phyloP scores from a whole-genome alignment of 345 rosid species.

The Rhizophora apiculata region DNA sequence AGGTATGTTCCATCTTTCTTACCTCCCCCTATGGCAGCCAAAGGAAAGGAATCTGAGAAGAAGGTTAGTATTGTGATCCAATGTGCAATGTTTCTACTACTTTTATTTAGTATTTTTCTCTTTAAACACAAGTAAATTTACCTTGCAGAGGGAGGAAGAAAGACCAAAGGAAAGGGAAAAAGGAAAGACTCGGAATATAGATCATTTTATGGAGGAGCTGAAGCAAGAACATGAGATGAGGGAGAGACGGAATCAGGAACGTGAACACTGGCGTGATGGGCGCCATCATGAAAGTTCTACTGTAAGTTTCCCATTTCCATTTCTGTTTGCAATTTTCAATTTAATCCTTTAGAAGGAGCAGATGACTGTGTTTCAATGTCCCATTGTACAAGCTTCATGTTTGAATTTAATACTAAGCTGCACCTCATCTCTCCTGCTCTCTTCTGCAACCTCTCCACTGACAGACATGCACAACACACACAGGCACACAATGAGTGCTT shows the following conservation, averaged over 20 bases:
- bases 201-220: constrained; percentile 97
- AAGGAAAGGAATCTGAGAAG: constrained; percentile 84
- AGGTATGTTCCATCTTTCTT: constrained; percentile 99
- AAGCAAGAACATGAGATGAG: constrained; percentile 97
- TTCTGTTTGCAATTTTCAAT: background rate
- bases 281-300: constrained; percentile 58
- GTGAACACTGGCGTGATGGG: constrained; percentile 73
- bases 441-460: too few relatives aligned
- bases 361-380: background rate
- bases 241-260: constrained; percentile 91
- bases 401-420: background rate
- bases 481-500: too few relatives aligned
- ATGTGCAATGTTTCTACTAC: background rate
- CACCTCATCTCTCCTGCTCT: background rate
- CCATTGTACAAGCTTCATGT: too few relatives aligned
- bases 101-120: constrained; percentile 11
- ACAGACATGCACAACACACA: too few relatives aligned
- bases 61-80: constrained; percentile 46
- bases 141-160: constrained; percentile 77
- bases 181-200: constrained; percentile 87
- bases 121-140: constrained; percentile 1
- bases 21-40: constrained; percentile 90
- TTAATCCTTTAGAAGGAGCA: too few relatives aligned
- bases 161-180: constrained; percentile 74
- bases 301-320: constrained; percentile 39